Percentiles rank a stretch among this genome's conserved stretches.
Conservation (phyloP, 2,329 filamentous ascomycete species). For the Neonectria coccinea region DNA sequence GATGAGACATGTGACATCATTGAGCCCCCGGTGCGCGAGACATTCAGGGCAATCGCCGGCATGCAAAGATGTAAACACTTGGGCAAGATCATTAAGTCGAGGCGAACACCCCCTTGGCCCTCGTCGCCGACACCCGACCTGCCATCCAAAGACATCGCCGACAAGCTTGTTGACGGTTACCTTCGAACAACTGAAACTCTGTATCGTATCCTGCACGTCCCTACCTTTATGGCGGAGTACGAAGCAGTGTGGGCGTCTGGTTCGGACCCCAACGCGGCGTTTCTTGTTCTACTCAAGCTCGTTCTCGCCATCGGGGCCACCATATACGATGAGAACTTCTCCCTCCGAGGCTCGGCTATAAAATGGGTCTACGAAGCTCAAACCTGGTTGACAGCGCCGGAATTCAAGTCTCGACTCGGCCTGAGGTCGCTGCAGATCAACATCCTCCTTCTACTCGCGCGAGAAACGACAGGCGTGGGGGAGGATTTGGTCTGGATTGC, state of each 20-base stretch:
- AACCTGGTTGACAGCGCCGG: slow-evolving; percentile 64
- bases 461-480: slow-evolving; percentile 52
- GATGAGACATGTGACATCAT: slow-evolving; percentile 51
- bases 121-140: slow-evolving; percentile 55
- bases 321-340: slow-evolving; percentile 62
- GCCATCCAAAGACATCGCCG: slow-evolving; percentile 59
- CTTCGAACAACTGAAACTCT: slow-evolving; percentile 60
- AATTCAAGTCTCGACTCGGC: slow-evolving; percentile 63
- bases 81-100: slow-evolving; percentile 63
- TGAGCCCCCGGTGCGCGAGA: slow-evolving; percentile 54
- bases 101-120: slow-evolving; percentile 62
- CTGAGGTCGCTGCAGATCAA: slow-evolving; percentile 63
- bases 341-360: slow-evolving; percentile 61
- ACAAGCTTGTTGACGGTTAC: slow-evolving; percentile 62
- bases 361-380: slow-evolving; percentile 70
- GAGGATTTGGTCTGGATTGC: slow-evolving; percentile 62
- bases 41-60: slow-evolving; percentile 49
- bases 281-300: slow-evolving; percentile 68
- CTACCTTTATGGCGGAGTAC: slow-evolving; percentile 60
- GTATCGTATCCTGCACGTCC: slow-evolving; percentile 65
- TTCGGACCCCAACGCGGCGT: slow-evolving; percentile 52
- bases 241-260: slow-evolving; percentile 61
- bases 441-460: slow-evolving; percentile 58
- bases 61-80: slow-evolving; percentile 66
- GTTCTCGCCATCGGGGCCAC: slow-evolving; percentile 68